Evolutionary conservation across 352 stramenopile species (phyloP).

Genomic region (Aphanomyces stellatus): DNA sequence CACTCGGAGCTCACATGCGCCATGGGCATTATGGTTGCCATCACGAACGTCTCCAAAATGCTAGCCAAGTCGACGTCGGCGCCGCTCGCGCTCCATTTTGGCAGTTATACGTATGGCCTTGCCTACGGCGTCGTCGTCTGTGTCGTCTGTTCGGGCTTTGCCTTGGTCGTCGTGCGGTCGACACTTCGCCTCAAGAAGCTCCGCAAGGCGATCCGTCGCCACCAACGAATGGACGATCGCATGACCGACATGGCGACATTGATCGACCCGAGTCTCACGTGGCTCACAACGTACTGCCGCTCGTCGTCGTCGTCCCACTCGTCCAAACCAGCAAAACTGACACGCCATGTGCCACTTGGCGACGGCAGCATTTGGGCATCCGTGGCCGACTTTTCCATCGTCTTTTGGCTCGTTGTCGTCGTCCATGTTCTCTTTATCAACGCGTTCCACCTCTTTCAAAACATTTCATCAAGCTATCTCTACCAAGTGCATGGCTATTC

Average conservation of each 20-base stretch:
- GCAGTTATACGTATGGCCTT: conserved; percentile 75
- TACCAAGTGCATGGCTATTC: conserved; percentile 80
- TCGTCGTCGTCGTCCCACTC: not conserved
- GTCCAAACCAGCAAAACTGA: conserved; percentile 22
- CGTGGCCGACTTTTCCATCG: conserved; percentile 61
- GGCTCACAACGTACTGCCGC: not conserved
- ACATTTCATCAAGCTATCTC: conserved; percentile 82
- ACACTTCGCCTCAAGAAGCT: conserved; percentile 40
- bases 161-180: conserved; percentile 37
- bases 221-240: conserved; percentile 29
- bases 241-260: not conserved
- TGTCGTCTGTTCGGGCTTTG: conserved; percentile 26
- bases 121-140: conserved; percentile 72
- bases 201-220: conserved; percentile 55
- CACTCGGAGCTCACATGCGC: conserved; percentile 82
- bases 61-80: conserved; percentile 83
- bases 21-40: conserved; percentile 80
- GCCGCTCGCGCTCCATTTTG: conserved; percentile 75
- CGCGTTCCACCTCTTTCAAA: conserved; percentile 89
- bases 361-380: conserved; percentile 14
- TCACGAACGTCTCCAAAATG: conserved; percentile 90
- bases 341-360: conserved; percentile 24
- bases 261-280: not conserved
- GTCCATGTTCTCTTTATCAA: conserved; percentile 86
- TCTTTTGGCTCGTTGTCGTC: conserved; percentile 81